Evolutionary conservation across 148 eudicot genomes (phyloP), one percentile per base, ranked within the genome.

Genomic region (Persicaria maculosa): DNA sequence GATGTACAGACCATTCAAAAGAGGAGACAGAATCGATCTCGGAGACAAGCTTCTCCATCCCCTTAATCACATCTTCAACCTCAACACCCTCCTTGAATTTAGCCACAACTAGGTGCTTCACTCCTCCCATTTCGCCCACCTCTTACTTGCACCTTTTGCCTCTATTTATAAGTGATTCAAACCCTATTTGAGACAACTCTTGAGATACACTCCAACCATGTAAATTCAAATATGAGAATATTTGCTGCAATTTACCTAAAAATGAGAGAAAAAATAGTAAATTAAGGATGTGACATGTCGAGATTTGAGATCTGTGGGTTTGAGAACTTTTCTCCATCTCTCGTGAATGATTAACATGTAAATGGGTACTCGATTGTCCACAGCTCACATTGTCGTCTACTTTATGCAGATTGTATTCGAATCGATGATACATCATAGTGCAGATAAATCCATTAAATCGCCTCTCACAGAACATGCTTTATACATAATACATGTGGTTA

Each of bases 71-170:
- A 25, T 87, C 93, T 6, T 94, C 91, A 44, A 88, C 88, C 22
- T 65, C 84, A 4, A 82, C 93, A 20, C 79, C 98, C 22, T 88
- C 91, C 77, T 91, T 94, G 83, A 94, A 94, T 86, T 94, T 92
- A 9, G 82, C 97, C 73, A 94, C 88, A 71, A 94, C 97, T 83
- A 94, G 81, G 75, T 94, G 96, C 79, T 87, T 91, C 80, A 94
- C 84, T 65, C 88, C 96, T 1, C 73, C 89, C 91, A 86, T 90
- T 15, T 57, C 14, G 0, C 46, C 2, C 4, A 52, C n/a, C n/a
- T 52, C 57, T 52, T 52, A 52, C 57, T 52, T 52, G 57, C 11
- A 1, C 4, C 2, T 52, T 31, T 2, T 31, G 47, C 17, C 70
- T 65, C 70, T 65, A 65, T 65, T 36, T 65, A 40, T 40, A 36